Percentiles rank a stretch among this genome's conserved stretches.
Evolutionary conservation across 306 rosid genomes (phyloP).

Genomic region (Ammopiptanthus mongolicus): DNA sequence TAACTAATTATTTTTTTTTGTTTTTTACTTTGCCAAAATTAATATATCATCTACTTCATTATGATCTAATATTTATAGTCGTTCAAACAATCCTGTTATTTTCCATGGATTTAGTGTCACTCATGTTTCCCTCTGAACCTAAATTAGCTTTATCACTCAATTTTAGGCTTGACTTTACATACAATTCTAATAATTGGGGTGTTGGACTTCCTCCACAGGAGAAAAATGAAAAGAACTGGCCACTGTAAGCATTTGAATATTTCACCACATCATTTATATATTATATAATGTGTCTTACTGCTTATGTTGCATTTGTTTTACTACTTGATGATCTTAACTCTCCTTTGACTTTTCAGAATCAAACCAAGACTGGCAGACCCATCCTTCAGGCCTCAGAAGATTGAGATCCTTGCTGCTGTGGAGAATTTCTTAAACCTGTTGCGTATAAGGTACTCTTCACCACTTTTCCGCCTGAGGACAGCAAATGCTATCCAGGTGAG

Average conservation of each 20-base stretch:
- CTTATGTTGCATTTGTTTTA: neutral
- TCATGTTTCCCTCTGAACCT: conserved; percentile 8
- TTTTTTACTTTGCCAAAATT: conserved; percentile 12
- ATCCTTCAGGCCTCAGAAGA: conserved; percentile 70
- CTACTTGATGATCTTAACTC: conserved; percentile 6
- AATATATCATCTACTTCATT: conserved; percentile 5
- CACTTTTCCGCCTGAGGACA: conserved; percentile 83
- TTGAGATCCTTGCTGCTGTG: conserved; percentile 52
- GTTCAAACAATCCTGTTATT: neutral
- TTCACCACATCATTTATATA: neutral
- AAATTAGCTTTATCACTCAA: neutral
- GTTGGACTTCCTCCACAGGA: conserved; percentile 87
- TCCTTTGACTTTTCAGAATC: conserved; percentile 48
- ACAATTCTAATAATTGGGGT: conserved; percentile 85
- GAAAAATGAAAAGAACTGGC: conserved; percentile 84
- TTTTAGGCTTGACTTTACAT: conserved; percentile 85
- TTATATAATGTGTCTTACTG: neutral
- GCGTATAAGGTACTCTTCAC: conserved; percentile 87
- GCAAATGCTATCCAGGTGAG: conserved; percentile 80
- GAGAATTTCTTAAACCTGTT: conserved; percentile 64
- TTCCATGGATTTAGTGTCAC: conserved; percentile 3
- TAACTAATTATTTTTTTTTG: neutral
- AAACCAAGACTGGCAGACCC: conserved; percentile 87
- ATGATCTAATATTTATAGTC: neutral
- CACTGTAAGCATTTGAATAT: conserved; percentile 53